Conservation (phyloP, 1,139 yeast species). For the Zygosaccharomyces pseudobailii region DNA sequence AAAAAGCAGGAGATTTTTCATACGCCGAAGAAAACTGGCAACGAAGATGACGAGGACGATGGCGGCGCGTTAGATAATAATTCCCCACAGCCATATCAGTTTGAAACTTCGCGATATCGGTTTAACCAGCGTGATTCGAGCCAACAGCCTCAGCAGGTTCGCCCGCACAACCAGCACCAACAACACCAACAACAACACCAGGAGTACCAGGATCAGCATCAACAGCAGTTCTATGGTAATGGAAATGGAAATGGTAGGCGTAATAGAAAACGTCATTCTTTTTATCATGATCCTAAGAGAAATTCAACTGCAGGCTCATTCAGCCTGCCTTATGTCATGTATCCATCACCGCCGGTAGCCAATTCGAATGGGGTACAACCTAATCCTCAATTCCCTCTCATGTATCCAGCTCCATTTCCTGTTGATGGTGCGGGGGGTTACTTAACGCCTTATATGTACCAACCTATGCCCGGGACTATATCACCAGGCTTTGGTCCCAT, state of each 20-base stretch:
- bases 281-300: slow-evolving; percentile 3
- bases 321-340: slow-evolving; percentile 16
- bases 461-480: slow-evolving; percentile 4
- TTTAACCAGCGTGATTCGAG: slow-evolving; percentile 4
- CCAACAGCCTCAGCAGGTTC: not conserved
- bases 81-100: slow-evolving; percentile 28
- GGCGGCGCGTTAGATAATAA: slow-evolving; percentile 8
- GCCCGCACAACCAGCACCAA: slow-evolving; percentile 2
- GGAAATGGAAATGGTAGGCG: slow-evolving; percentile 1
- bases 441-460: slow-evolving; percentile 9
- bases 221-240: not conserved
- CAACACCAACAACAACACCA: slow-evolving; percentile 4
- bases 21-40: slow-evolving; percentile 8
- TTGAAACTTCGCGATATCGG: slow-evolving; percentile 25
- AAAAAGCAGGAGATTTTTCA: slow-evolving; percentile 23
- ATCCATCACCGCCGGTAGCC: slow-evolving; percentile 12
- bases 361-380: not conserved
- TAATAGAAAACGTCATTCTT: slow-evolving; percentile 1
- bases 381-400: slow-evolving; percentile 6
- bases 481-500: slow-evolving; percentile 4
- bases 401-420: slow-evolving; percentile 14
- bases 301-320: not conserved
- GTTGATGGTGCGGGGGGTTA: slow-evolving; percentile 9
- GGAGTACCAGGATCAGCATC: not conserved
- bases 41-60: slow-evolving; percentile 1